Evolutionary conservation across 192 early-diverging fungal species (phyloP), one percentile per base, ranked within the genome.

Genomic region (Coemansia sp.): DNA sequence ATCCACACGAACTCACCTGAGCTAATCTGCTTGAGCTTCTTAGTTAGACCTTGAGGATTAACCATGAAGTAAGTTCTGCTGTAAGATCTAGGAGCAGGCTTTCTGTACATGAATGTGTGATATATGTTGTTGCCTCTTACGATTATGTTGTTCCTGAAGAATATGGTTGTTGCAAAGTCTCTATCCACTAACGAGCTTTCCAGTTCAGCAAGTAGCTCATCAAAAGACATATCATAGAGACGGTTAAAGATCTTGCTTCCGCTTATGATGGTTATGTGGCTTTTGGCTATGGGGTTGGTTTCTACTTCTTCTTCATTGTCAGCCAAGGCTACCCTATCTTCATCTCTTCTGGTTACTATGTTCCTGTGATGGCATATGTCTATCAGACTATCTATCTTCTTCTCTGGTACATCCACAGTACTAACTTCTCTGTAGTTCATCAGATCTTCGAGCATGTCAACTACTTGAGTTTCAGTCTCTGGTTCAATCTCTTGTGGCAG

Each of bases 21-120:
- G 8, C 23, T 42, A 13, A 50, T 28, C 34, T 50, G 62, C 35
- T 51, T 63, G 26, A 63, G 62, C 26, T 63, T 63, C 62, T 51
- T 63, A 6, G 62, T 63, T 20, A 63, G 31, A 0, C 45, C 35
- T 18, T 20, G 5, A 28, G 28, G 36, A 1, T 11, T 48, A 16
- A 51, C 38, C 20, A 63, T 46, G 31, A 63, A 63, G 46, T 63
- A 63, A 16, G 62, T 48, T 31, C 20, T 38, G 31, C 62, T 51
- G 35, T 63, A 63, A 28, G 26, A 35, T 63, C 62, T 63, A 9
- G 31, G 23, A 3, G n/a, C 34, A 36, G 62, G 62, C 18, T 63
- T 51, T 38, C 62, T 63, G 43, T 63, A 63, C 46, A 46, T 63
- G 18, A 50, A 48, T 6, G 62, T 63, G 42, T 63, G 62, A 23